Conservation (phyloP, 164 flowering plant genomes). For the Chloranthus sessilifolius region DNA sequence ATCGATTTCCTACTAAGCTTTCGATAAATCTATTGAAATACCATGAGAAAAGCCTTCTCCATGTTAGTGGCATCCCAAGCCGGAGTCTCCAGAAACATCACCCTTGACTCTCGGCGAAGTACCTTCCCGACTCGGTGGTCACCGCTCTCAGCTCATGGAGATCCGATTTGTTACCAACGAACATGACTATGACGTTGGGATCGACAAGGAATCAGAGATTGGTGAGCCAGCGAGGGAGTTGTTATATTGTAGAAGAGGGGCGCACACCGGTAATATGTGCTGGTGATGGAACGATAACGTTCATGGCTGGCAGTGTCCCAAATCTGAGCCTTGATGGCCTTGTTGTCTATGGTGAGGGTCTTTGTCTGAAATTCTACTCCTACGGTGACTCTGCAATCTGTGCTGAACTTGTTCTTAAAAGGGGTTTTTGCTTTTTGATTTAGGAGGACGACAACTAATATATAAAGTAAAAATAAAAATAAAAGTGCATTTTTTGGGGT, state of each 20-base stretch:
- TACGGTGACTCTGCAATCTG: conserved; percentile 8
- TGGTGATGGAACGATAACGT: conserved; percentile 15
- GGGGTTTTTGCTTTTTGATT: too few species aligned
- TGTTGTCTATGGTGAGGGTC: conserved; percentile 10
- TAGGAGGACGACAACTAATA: too few species aligned
- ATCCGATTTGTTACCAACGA: conserved; percentile 45
- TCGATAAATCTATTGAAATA: conserved; percentile 29
- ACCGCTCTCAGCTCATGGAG: conserved; percentile 32
- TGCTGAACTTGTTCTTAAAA: conserved; percentile 14
- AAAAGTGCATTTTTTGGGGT: too few species aligned
- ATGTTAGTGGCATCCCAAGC: conserved; percentile 43
- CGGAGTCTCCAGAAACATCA: conserved; percentile 47
- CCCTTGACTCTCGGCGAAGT: conserved; percentile 38
- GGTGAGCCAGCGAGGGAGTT: conserved; percentile 15
- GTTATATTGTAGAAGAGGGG: conserved; percentile 13
- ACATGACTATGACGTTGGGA: conserved; percentile 34
- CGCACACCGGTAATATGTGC: conserved; percentile 17
- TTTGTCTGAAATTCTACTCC: conserved; percentile 19
- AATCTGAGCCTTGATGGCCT: conserved; percentile 22
- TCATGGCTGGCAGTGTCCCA: conserved; percentile 26
- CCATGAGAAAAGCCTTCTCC: conserved; percentile 31
- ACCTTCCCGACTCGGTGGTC: conserved; percentile 28
- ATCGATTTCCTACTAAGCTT: conserved; percentile 26
- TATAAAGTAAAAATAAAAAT: too few species aligned
- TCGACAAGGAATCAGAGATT: conserved; percentile 27